Base-by-base conservation (phyloP, 805 yeast species). In the Kuraishia hungarica region DNA sequence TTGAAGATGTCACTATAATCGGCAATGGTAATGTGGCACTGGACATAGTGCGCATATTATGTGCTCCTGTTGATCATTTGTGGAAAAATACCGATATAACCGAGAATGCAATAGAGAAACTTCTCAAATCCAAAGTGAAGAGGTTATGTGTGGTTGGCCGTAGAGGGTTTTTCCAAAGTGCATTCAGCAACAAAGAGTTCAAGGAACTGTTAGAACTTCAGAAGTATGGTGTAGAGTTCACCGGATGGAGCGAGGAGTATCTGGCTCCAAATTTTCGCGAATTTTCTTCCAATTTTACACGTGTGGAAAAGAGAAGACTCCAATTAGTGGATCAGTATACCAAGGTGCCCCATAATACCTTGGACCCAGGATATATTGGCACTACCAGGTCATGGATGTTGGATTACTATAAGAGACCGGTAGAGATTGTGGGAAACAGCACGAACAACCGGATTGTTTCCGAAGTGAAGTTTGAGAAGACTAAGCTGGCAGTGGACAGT, bases 1-100 rank as follows among this genome's bases (percentile, higher is more conserved):
- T 84, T 2, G 78, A 80, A 57, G 74, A 77, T 46, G 96, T 90
- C 1, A 81, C 87, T 0, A 85, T 94, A 35, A 79, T 94, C n/a
- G 99, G 99, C 6, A 93, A 92, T 68, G 99, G 99, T 51, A 94
- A 94, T 66, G 99, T 94, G 19, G 97, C 98, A 0, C 72, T 94
- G 57, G 99, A 94, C 67, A 82, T 94, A 3, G 90, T 97, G 0
- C 74, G 99, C 54, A 75, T 94, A 1, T 71, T 94, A 39, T 68
- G 92, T 55, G 83, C 85, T 3, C 80, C 86, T 0, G 68, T 74
- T 1, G 72, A 72, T 1, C 39, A 56, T 1, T 78, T 81, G 54
- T 83, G 96, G 82, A 56, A 72, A 1, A 61, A 70, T 0, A 93
- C 97, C 0, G 99, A 94, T 69, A 86, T 94, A 20, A 73, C 88